phyloP scores from a whole-genome alignment of 257 asterid genomes.

The Buddleja alternifolia region DNA sequence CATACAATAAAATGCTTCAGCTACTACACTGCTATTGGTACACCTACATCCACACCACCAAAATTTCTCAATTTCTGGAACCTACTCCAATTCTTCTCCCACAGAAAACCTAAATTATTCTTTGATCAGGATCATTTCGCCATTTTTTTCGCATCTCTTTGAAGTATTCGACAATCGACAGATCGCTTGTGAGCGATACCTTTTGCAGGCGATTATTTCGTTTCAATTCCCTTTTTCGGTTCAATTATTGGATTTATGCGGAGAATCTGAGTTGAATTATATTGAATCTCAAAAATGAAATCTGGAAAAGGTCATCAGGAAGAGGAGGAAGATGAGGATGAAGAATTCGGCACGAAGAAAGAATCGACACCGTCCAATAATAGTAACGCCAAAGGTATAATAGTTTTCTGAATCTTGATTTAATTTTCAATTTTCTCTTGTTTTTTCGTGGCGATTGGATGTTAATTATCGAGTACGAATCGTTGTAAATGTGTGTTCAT shows the following conservation, averaged over 20 bases:
- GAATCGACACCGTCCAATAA: slow-evolving; percentile 46
- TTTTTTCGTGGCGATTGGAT: background rate
- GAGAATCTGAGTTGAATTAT: slow-evolving; percentile 10
- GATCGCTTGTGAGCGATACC: slow-evolving; percentile 10
- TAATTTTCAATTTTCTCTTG: no score
- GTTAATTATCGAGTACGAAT: no score
- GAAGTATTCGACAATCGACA: slow-evolving; percentile 33
- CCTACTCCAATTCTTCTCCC: background rate
- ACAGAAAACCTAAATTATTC: slow-evolving; percentile 24
- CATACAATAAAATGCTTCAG: no score
- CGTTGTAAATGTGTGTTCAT: no score
- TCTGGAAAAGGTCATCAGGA: slow-evolving; percentile 58
- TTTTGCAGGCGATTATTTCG: background rate
- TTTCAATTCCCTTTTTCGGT: slow-evolving; percentile 27
- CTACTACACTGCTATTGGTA: background rate
- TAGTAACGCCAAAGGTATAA: slow-evolving; percentile 46
- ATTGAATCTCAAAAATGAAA: slow-evolving; percentile 50
- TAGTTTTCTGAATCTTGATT: background rate
- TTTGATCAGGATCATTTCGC: background rate
- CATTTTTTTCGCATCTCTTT: background rate
- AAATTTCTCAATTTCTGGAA: background rate
- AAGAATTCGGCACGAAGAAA: slow-evolving; percentile 52
- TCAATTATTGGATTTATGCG: slow-evolving; percentile 29
- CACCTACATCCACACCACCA: background rate
- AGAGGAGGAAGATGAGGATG: slow-evolving; percentile 70